Evolutionary conservation across 441 rosid species (phyloP).

Genomic region (Melastoma candidum): DNA sequence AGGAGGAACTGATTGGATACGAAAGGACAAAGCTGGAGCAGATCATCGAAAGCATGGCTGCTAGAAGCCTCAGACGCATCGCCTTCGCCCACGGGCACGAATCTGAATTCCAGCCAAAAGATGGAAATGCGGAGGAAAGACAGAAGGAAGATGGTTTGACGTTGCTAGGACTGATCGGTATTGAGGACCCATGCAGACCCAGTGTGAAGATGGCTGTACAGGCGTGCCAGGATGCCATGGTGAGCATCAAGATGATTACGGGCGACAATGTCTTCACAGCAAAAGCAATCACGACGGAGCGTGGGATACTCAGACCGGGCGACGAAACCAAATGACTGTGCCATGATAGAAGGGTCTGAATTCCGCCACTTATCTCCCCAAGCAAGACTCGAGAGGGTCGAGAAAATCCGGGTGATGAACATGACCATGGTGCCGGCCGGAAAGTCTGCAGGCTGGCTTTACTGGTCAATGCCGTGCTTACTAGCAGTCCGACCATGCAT

Average conservation of each 20-base stretch:
- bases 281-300: background rate
- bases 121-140: too few species aligned
- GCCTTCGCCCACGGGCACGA: too few species aligned
- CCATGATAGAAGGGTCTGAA: background rate
- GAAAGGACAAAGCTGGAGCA: too few species aligned
- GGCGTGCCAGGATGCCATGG: background rate
- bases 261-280: background rate
- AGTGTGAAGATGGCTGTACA: background rate
- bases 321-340: too few species aligned
- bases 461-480: conserved; percentile 10
- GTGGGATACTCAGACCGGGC: conserved; percentile 3
- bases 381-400: background rate
- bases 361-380: background rate
- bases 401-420: conserved; percentile 12
- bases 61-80: background rate
- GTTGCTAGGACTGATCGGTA: too few species aligned
- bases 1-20: too few species aligned
- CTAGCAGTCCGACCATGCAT: conserved; percentile 22
- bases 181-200: background rate
- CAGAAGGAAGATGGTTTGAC: too few species aligned
- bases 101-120: too few species aligned
- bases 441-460: background rate
- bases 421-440: conserved; percentile 16
- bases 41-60: background rate
- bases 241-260: conserved; percentile 6